Evolutionary conservation across 352 stramenopile genomes (phyloP), one percentile per base, ranked within the genome.

Genomic region (Globisporangium iwayamae): DNA sequence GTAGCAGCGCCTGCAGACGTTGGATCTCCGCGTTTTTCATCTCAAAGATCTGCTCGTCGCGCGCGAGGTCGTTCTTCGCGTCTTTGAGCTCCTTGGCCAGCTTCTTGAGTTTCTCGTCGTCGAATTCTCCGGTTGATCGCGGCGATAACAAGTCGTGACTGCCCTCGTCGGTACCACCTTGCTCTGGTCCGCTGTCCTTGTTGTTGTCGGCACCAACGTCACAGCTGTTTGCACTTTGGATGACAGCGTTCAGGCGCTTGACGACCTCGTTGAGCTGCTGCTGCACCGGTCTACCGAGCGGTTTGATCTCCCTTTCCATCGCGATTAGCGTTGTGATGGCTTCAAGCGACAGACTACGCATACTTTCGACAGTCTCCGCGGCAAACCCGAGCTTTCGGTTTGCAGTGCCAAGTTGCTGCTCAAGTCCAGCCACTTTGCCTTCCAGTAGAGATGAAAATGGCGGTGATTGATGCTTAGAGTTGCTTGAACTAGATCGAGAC

Each of bases 21-120:
- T 92, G 72, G 36, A 94, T 87, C 41, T 94, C 84, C 1, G 66
- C 45, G 55, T 90, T 92, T 45, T 94, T 93, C 76, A 91, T 88
- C 59, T 92, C 82, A 56, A 94, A 94, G 57, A 94, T 93, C 64
- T 94, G 78, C 32, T 92, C 83, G 51, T 94, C 83, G 52, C 82
- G 79, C 1, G 72, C 71, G 48, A 94, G 67, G 51, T 94, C 83
- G 8, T 71, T 74, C 41, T 87, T 87, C 4, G 85, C 82, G 41
- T 77, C 68, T 32, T 85, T 80, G 11, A 94, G 72, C 50, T 94
- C 82, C 36, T 83, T 77, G 1, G 63, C 60, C 20, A 91, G 57
- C 16, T 74, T 73, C 16, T 81, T 60, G 30, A 59, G 32, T 20
- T 5, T 45, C 41, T 80, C 67, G 16, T 63, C 22, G 16, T 74